Evolutionary conservation across 2,329 filamentous ascomycete species (phyloP).

Genomic region (Monilinia vaccinii-corymbosi): DNA sequence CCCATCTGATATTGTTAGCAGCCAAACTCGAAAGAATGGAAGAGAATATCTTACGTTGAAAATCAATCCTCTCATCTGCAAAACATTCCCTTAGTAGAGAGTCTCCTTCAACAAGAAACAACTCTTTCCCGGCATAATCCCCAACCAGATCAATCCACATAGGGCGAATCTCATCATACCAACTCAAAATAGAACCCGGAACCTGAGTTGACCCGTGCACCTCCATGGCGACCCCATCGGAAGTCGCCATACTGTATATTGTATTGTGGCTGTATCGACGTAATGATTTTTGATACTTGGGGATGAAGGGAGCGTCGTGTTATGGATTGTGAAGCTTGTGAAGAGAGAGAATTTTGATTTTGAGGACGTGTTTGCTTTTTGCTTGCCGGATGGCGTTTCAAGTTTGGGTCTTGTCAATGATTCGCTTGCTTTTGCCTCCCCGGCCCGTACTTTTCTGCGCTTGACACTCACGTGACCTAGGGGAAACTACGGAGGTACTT

Average conservation of each 20-base stretch:
- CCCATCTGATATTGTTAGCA: constrained; percentile 36
- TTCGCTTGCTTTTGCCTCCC: constrained; percentile 1
- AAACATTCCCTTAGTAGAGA: constrained; percentile 59
- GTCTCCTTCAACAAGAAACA: constrained; percentile 66
- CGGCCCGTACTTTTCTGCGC: neutral
- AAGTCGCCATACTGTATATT: constrained; percentile 3
- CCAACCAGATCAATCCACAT: constrained; percentile 57
- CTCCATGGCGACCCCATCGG: constrained; percentile 2
- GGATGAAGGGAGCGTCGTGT: neutral
- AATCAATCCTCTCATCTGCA: constrained; percentile 53
- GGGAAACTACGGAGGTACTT: no score
- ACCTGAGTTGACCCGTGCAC: constrained; percentile 4
- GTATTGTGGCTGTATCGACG: neutral
- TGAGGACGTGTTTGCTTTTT: neutral
- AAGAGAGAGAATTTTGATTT: neutral
- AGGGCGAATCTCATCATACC: constrained; percentile 36
- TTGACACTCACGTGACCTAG: neutral
- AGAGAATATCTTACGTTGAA: constrained; percentile 35
- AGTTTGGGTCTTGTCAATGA: neutral
- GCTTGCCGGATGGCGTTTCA: neutral
- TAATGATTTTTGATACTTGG: neutral
- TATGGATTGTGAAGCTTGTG: neutral
- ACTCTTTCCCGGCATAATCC: constrained; percentile 65
- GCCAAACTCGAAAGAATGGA: neutral
- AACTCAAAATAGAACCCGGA: constrained; percentile 22